These are phyloP conservation scores for Xylaria longipes DNA, from an alignment of 495 filamentous ascomycete species.

Conservation along the genomic window DNA sequence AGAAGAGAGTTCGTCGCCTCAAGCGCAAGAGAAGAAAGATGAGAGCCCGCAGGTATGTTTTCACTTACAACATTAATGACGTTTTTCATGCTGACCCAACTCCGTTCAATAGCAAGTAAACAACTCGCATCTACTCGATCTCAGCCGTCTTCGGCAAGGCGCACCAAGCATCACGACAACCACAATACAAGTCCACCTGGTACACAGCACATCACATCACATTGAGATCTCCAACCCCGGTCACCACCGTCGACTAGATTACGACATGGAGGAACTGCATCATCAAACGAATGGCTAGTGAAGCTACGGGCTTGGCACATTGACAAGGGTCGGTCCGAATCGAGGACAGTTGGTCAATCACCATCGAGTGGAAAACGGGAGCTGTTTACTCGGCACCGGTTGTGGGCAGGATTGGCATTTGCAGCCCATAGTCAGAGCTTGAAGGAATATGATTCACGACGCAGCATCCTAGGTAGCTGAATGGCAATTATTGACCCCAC, in stretches of 20 bases:
- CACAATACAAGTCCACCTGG: conserved; percentile 31
- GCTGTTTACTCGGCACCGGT: conserved; percentile 36
- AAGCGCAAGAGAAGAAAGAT: conserved; percentile 99
- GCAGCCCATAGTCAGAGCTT: conserved; percentile 13
- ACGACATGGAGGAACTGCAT: conserved; percentile 15
- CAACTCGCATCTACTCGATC: conserved; percentile 61
- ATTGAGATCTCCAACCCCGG: conserved; percentile 12
- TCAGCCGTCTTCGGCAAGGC: conserved; percentile 55
- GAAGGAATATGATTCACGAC: conserved; percentile 31
- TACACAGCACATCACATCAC: conserved; percentile 28
- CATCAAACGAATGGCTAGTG: conserved; percentile 19
- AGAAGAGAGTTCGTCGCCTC: conserved; percentile 97
- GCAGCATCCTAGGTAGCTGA: conserved; percentile 23
- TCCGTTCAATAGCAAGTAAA: conserved; percentile 70
- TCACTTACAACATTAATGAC: conserved; percentile 13
- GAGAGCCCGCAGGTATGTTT: conserved; percentile 79
- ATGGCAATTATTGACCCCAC: conserved; percentile 23
- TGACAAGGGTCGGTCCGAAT: conserved; percentile 28
- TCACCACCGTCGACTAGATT: conserved; percentile 20
- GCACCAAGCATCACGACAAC: conserved; percentile 37
- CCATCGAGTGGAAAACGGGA: conserved; percentile 37
- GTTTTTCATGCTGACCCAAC: conserved; percentile 31
- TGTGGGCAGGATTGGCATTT: conserved; percentile 9
- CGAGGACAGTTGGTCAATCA: conserved; percentile 43
- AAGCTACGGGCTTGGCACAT: conserved; percentile 30